Conservation (phyloP, 345 rosid species). For the Eucalyptus melliodora region DNA sequence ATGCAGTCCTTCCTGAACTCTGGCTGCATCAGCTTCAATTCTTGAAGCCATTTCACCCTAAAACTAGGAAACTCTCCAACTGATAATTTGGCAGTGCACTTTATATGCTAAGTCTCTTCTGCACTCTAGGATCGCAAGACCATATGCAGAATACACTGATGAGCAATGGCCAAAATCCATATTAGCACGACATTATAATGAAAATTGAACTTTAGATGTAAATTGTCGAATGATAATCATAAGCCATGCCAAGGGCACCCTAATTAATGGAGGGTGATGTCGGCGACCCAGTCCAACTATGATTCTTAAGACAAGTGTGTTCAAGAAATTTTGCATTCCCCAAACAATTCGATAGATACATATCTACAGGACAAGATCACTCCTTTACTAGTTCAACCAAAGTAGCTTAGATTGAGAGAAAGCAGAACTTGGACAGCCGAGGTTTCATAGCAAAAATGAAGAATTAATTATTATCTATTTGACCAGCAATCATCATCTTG, state of each 20-base stretch:
- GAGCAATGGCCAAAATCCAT: background rate
- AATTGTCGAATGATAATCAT: background rate
- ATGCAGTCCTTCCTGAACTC: conserved; percentile 1
- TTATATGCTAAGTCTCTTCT: background rate
- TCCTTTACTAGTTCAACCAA: background rate
- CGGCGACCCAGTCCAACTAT: background rate
- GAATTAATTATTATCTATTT: background rate
- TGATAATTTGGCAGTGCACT: background rate
- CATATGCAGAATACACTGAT: background rate
- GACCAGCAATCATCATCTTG: background rate
- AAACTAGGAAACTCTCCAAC: background rate
- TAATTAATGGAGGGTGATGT: background rate
- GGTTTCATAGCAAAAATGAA: background rate
- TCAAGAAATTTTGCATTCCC: background rate
- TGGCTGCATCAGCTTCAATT: background rate
- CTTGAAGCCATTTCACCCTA: background rate
- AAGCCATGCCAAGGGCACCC: background rate
- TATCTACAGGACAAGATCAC: background rate
- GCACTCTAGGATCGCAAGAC: background rate
- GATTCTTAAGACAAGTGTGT: background rate
- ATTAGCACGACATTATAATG: background rate
- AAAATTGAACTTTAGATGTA: background rate
- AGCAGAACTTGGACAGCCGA: background rate
- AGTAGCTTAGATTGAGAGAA: background rate
- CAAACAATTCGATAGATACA: background rate